These are phyloP conservation scores for Dactylis glomerata DNA, from an alignment of 176 grass and related monocot species.

Conservation along the genomic window DNA sequence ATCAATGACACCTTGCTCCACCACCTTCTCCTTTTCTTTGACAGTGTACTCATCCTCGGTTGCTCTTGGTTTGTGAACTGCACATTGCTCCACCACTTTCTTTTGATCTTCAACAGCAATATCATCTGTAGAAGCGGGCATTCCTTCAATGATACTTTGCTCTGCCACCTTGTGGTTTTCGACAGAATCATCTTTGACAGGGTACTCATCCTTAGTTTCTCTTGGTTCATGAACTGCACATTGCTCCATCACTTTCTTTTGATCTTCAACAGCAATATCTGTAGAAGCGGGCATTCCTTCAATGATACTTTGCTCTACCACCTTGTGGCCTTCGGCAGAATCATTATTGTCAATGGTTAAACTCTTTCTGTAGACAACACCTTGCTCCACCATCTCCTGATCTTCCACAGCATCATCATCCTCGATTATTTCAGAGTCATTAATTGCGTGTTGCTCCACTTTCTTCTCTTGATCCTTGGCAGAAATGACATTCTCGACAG, in stretches of 20 bases:
- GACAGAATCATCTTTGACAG: background rate
- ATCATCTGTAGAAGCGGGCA: background rate
- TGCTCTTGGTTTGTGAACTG: background rate
- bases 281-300: background rate
- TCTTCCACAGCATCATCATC: background rate
- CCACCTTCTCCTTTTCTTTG: conserved; percentile 22
- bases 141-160: background rate
- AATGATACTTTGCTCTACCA: background rate
- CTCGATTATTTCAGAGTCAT: background rate
- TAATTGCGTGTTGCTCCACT: background rate
- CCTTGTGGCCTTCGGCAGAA: background rate
- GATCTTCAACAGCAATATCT: conserved; percentile 9
- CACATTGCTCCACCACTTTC: background rate
- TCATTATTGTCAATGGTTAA: background rate
- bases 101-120: conserved; percentile 15
- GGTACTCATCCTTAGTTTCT: background rate
- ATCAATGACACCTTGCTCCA: background rate
- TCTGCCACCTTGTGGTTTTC: conserved; percentile 13
- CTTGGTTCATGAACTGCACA: background rate
- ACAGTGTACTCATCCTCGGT: background rate
- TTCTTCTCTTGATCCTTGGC: background rate
- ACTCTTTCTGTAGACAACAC: background rate
- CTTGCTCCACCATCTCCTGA: background rate
- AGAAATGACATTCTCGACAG: background rate
- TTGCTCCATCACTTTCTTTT: background rate